phyloP scores from a whole-genome alignment of 2,329 filamentous ascomycete genomes.

The Colletotrichum sidae region DNA sequence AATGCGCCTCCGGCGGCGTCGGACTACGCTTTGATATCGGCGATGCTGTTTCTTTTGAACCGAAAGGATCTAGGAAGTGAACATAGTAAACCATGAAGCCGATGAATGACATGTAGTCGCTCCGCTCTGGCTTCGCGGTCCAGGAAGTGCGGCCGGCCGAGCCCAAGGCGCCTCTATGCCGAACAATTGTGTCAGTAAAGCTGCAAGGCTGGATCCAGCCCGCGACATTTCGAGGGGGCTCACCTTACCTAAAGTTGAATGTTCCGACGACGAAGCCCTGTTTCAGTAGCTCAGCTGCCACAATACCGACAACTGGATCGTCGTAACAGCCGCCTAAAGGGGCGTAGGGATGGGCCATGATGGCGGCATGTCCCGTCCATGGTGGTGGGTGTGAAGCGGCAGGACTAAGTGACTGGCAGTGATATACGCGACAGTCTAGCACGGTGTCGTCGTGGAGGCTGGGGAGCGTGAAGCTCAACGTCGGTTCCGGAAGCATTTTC shows the following conservation, averaged over 20 bases:
- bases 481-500: constrained; percentile 67
- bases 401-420: constrained; percentile 64
- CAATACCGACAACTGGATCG: constrained; percentile 79
- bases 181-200: constrained; percentile 2
- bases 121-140: constrained; percentile 83
- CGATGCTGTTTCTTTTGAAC: constrained; percentile 11
- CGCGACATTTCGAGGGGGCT: not conserved
- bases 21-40: constrained; percentile 5
- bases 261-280: constrained; percentile 82
- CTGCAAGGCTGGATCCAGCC: too few species aligned
- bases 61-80: constrained; percentile 64
- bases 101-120: constrained; percentile 86
- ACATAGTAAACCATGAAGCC: constrained; percentile 84
- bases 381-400: constrained; percentile 46
- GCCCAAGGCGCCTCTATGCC: constrained; percentile 75
- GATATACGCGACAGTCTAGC: constrained; percentile 87
- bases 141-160: constrained; percentile 87
- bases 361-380: constrained; percentile 64
- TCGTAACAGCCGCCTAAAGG: constrained; percentile 88
- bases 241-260: constrained; percentile 86
- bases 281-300: constrained; percentile 73
- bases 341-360: constrained; percentile 92
- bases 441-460: constrained; percentile 82
- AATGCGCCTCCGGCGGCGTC: constrained; percentile 24
- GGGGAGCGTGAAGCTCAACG: constrained; percentile 80